Conservation (phyloP, 1,284 basidiomycete genomes). For the Stygiomarasmius scandens region DNA sequence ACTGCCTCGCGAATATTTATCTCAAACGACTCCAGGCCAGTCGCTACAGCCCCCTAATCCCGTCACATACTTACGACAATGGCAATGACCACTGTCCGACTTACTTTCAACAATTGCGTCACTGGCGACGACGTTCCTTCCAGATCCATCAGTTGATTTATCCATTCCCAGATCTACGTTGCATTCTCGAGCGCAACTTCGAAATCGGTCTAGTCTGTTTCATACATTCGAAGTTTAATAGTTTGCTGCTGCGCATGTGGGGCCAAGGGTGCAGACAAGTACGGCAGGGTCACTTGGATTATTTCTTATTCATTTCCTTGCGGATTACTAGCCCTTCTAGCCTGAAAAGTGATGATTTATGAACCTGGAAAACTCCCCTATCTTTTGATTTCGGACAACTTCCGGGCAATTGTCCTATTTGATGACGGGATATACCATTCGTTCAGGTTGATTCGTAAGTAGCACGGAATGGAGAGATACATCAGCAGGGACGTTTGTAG, state of each 20-base stretch:
- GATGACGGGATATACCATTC: slow-evolving; percentile 15
- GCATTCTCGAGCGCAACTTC: slow-evolving; percentile 20
- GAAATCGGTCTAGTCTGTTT: slow-evolving; percentile 18
- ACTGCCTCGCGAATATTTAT: not conserved
- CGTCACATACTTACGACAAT: slow-evolving; percentile 25
- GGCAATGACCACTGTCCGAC: slow-evolving; percentile 21
- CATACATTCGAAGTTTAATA: slow-evolving; percentile 17
- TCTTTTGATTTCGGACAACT: slow-evolving; percentile 17
- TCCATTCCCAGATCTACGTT: slow-evolving; percentile 26
- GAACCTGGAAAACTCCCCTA: slow-evolving; percentile 15
- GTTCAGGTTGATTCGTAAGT: slow-evolving; percentile 18
- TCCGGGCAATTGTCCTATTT: slow-evolving; percentile 11
- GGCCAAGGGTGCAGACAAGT: slow-evolving; percentile 16
- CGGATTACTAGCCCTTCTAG: no score
- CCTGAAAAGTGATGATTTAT: slow-evolving; percentile 12
- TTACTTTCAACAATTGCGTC: slow-evolving; percentile 16
- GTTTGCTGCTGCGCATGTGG: slow-evolving; percentile 13
- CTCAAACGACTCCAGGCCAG: slow-evolving; percentile 16
- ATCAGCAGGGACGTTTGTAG: slow-evolving; percentile 15
- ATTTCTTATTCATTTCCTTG: not conserved
- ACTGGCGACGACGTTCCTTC: slow-evolving; percentile 12
- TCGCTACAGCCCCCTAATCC: slow-evolving; percentile 22
- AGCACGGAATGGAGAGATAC: slow-evolving; percentile 15
- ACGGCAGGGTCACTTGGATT: slow-evolving; percentile 7
- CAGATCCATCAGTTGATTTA: slow-evolving; percentile 22